These are phyloP conservation scores for Apiospora sp. DNA, from an alignment of 2,329 filamentous ascomycete species.

Conservation along the genomic window DNA sequence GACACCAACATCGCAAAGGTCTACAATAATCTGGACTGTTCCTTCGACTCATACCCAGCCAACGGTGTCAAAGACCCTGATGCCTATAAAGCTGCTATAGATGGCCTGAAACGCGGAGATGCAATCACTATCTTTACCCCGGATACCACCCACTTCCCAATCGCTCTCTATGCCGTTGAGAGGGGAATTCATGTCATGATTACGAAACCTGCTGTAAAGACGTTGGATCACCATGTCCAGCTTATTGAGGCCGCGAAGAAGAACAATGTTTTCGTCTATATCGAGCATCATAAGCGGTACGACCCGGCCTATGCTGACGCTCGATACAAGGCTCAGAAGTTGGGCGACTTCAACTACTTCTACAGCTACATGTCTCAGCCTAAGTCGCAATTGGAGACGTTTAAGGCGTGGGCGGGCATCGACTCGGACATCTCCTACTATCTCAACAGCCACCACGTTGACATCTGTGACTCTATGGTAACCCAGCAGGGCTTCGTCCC, in stretches of 20 bases:
- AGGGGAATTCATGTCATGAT: conserved; percentile 88
- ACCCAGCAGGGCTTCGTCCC: conserved; percentile 75
- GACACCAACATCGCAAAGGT: conserved; percentile 85
- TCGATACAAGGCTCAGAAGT: conserved; percentile 73
- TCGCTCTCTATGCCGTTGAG: conserved; percentile 91
- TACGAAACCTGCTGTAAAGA: conserved; percentile 92
- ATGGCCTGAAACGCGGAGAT: conserved; percentile 80
- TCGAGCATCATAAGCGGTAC: conserved; percentile 97
- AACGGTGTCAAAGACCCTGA: conserved; percentile 78
- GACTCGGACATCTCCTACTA: conserved; percentile 97
- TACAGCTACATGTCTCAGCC: conserved; percentile 97
- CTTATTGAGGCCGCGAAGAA: conserved; percentile 77
- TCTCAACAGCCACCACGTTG: conserved; percentile 93
- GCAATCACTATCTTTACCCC: conserved; percentile 97
- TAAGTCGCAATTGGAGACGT: conserved; percentile 90
- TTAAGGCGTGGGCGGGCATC: conserved; percentile 91
- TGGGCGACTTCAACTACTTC: conserved; percentile 98
- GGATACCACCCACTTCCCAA: conserved; percentile 90
- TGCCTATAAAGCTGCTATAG: conserved; percentile 88
- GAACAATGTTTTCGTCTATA: conserved; percentile 85
- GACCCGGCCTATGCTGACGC: conserved; percentile 94
- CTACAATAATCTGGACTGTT: conserved; percentile 89
- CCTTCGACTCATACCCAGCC: conserved; percentile 83
- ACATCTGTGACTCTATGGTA: conserved; percentile 93
- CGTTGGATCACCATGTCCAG: conserved; percentile 78